Percentiles rank a stretch among this genome's conserved stretches.
These are phyloP conservation scores for Boletus subparvulus DNA, from an alignment of 768 basidiomycete species.

Conservation along the genomic window DNA sequence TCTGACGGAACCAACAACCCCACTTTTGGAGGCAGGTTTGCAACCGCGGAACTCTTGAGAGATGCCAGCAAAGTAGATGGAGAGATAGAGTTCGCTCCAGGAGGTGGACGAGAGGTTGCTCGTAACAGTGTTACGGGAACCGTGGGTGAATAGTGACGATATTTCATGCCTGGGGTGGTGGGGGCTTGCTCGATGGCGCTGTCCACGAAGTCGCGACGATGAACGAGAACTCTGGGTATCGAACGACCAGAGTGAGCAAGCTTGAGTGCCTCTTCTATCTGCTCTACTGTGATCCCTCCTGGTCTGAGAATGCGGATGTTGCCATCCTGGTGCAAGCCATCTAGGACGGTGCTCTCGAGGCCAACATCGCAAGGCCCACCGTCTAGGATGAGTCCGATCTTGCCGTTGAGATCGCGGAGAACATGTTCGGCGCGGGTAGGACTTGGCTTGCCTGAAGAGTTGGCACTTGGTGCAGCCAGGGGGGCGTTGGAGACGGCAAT, in stretches of 20 bases:
- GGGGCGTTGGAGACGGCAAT: conserved; percentile 74
- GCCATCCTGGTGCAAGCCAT: conserved; percentile 77
- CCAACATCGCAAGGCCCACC: conserved; percentile 92
- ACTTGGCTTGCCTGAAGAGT: conserved; percentile 90
- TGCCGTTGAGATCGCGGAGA: conserved; percentile 69
- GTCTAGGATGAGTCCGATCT: conserved; percentile 78
- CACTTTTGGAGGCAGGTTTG: conserved; percentile 39
- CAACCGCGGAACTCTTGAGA: conserved; percentile 30
- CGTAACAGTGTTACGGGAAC: conserved; percentile 80
- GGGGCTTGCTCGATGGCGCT: conserved; percentile 71
- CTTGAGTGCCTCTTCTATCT: conserved; percentile 62
- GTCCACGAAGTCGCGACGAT: conserved; percentile 75
- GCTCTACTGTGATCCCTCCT: conserved; percentile 90
- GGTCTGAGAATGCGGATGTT: conserved; percentile 82
- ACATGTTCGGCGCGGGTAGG: conserved; percentile 92
- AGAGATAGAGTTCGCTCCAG: conserved; percentile 30
- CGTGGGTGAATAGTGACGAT: conserved; percentile 92
- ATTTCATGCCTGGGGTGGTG: conserved; percentile 99
- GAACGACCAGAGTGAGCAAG: conserved; percentile 37
- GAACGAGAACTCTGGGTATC: conserved; percentile 69
- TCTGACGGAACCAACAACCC: conserved; percentile 71
- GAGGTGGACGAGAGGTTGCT: conserved; percentile 46
- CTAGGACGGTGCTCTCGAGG: conserved; percentile 93
- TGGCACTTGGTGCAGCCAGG: conserved; percentile 93
- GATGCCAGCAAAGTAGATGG: conserved; percentile 43